Base-by-base conservation (phyloP, 116 monocot species). In the Iris pallida region DNA sequence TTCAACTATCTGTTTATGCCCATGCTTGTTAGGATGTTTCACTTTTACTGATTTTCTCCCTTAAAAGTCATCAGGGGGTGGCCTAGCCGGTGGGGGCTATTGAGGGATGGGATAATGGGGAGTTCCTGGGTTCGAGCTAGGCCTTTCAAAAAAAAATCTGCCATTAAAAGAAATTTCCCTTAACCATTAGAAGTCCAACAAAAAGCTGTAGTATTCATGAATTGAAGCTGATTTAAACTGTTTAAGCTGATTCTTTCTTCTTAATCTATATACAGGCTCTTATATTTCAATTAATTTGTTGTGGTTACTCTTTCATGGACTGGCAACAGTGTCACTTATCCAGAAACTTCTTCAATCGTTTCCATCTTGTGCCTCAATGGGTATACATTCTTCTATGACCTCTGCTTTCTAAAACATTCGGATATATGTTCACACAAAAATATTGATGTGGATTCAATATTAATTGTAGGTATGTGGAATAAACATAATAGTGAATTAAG, bases 331-430 rank as follows among this genome's bases (percentile, higher is more conserved):
- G 55, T 57, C 70, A 40, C 78, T 90, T 65, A 78, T 98, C 45
- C 75, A 79, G 51, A 83, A 92, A 55, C 74, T 90, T 82, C 83
- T 92, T 67, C 41, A 57, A 42, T 88, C 79, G 45, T 98, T 98
- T 77, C 98, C 98, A 18, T 80, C 71, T n/a, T 92, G 98, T 80
- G 83, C 83, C 71, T 98, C 98, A 30, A 71, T 98, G 69, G 93
- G 96, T 93, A 77, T 73, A 64, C 63, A 62, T 54, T 48, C 16
- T 63, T 57, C 20, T 13, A 55, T 63, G 41, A 11, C 47, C 51
- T 52, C 30, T 7, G 17, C 18, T 41, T 19, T 42, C 9, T 20
- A 15, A 19, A 48, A 15, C 44, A 16, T 16, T 15, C 18, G 52
- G 8, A 5, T 9, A 19, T 18, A 48, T 47, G 15, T 64, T 30